Conservation (phyloP, 2,329 filamentous ascomycete genomes). For the Penicillium sp. region DNA sequence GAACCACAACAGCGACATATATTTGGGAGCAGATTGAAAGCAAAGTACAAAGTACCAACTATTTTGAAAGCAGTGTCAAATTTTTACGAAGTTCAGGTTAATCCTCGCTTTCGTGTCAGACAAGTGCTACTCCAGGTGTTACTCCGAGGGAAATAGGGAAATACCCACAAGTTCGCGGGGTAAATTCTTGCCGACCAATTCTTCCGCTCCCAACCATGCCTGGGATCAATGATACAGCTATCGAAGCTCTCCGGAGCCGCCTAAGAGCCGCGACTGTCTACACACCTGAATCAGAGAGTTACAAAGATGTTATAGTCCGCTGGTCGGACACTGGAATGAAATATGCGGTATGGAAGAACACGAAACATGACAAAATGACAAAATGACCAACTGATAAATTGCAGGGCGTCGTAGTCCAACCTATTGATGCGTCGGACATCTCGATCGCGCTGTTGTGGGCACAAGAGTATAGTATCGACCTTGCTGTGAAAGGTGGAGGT, state of each 20-base stretch:
- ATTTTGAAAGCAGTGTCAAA: background rate
- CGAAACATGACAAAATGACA: background rate
- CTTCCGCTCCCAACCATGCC: conserved; percentile 5
- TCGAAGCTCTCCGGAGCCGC: conserved; percentile 10
- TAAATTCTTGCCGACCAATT: background rate
- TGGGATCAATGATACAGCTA: background rate
- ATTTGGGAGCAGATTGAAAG: background rate
- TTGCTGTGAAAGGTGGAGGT: conserved; percentile 31
- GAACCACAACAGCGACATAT: background rate
- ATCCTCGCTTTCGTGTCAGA: background rate
- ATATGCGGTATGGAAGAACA: conserved; percentile 22
- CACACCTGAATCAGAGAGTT: conserved; percentile 22
- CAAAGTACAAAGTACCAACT: background rate
- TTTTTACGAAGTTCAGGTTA: background rate
- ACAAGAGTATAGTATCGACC: conserved; percentile 27
- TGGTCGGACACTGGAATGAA: conserved; percentile 33
- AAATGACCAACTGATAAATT: background rate
- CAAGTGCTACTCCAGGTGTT: background rate
- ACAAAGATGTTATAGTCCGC: conserved; percentile 21
- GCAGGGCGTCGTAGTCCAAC: conserved; percentile 47
- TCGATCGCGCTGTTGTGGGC: conserved; percentile 47
- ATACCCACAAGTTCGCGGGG: background rate
- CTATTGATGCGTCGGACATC: conserved; percentile 41
- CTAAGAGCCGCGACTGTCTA: conserved; percentile 13
- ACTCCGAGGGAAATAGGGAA: background rate